phyloP scores from a whole-genome alignment of 2,329 filamentous ascomycete genomes.

The Chaetomiaceae sp. region DNA sequence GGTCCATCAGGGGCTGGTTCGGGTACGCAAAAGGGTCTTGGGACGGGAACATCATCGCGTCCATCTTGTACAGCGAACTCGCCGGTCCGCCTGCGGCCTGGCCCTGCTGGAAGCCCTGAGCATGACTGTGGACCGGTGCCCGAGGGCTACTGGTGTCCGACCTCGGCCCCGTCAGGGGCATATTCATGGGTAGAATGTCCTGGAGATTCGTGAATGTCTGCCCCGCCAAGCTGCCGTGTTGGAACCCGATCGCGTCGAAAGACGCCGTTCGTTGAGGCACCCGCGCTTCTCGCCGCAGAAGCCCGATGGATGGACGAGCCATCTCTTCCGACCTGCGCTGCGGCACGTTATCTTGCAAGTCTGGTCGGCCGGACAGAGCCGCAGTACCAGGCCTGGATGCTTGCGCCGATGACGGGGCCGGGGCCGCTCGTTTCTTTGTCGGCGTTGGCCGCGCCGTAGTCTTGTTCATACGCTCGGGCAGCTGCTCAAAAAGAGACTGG shows the following conservation, averaged over 20 bases:
- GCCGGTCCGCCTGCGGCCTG: conserved; percentile 30
- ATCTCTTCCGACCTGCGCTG: conserved; percentile 28
- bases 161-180: conserved; percentile 39
- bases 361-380: conserved; percentile 27
- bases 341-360: conserved; percentile 19
- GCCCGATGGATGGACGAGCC: conserved; percentile 16
- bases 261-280: conserved; percentile 24
- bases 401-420: conserved; percentile 23
- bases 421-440: conserved; percentile 54
- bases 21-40: conserved; percentile 76
- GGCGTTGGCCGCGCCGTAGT: conserved; percentile 35
- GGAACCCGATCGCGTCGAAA: conserved; percentile 26
- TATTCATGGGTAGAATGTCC: conserved; percentile 43
- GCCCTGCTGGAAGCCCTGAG: conserved; percentile 28
- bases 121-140: conserved; percentile 28
- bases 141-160: conserved; percentile 34
- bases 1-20: conserved; percentile 42
- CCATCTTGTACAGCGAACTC: conserved; percentile 61
- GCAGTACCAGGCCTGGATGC: conserved; percentile 34
- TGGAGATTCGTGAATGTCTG: conserved; percentile 38
- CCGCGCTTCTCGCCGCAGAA: conserved; percentile 15
- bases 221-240: conserved; percentile 27
- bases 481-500: conserved; percentile 78
- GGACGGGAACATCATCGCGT: conserved; percentile 75
- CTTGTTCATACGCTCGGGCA: conserved; percentile 67